Conservation (phyloP, 2,329 filamentous ascomycete species). For the Trichophyton benhamiae region DNA sequence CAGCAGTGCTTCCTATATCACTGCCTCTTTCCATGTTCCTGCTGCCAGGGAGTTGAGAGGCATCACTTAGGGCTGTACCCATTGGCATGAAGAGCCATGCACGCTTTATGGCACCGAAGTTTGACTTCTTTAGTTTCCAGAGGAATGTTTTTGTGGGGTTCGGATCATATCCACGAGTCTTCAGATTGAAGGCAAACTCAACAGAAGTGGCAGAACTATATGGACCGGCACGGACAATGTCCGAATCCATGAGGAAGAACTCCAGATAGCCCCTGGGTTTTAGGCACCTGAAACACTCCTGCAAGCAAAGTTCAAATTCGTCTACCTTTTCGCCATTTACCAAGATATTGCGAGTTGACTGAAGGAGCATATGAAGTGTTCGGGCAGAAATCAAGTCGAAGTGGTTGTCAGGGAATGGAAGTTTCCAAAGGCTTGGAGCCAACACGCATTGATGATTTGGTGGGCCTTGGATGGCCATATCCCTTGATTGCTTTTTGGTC, state of each 20-base stretch:
- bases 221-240: conserved; percentile 73
- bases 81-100: conserved; percentile 85
- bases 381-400: conserved; percentile 90
- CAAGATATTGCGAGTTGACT: conserved; percentile 46
- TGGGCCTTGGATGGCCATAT: conserved; percentile 67
- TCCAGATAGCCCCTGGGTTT: conserved; percentile 91
- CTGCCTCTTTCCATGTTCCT: conserved; percentile 35
- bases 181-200: conserved; percentile 83
- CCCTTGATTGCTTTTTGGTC: conserved; percentile 59
- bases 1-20: conserved; percentile 54
- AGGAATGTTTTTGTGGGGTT: conserved; percentile 72
- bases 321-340: conserved; percentile 53
- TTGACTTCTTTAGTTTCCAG: conserved; percentile 56
- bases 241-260: conserved; percentile 78
- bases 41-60: conserved; percentile 15
- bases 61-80: conserved; percentile 35
- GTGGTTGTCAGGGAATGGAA: conserved; percentile 74
- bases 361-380: conserved; percentile 73
- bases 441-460: conserved; percentile 74
- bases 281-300: conserved; percentile 78
- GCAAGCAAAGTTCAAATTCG: conserved; percentile 76
- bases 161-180: conserved; percentile 81
- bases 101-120: conserved; percentile 69
- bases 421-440: conserved; percentile 61
- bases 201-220: conserved; percentile 70